A percentile compares a stretch with the other conserved stretches of the same genome.
Evolutionary conservation across 2,329 filamentous ascomycete genomes (phyloP).

Genomic region (Saccharata proteae): DNA sequence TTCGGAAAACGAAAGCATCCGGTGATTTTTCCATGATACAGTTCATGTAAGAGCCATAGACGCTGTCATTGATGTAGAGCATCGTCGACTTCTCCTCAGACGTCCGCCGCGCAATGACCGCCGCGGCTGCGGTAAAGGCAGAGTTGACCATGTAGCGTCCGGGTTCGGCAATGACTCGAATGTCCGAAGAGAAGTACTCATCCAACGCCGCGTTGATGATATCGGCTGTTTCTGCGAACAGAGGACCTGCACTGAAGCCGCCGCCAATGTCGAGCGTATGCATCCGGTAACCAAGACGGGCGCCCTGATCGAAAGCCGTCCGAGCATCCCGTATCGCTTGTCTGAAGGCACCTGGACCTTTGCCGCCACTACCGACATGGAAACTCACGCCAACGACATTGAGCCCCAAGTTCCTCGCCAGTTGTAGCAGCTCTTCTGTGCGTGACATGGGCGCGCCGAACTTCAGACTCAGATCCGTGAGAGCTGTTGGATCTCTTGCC

Average conservation of each 20-base stretch:
- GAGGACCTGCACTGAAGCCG: conserved; percentile 75
- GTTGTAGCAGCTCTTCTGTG: conserved; percentile 57
- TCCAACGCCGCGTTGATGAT: conserved; percentile 53
- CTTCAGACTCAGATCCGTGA: conserved; percentile 86
- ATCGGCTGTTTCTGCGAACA: conserved; percentile 24
- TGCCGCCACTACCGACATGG: conserved; percentile 89
- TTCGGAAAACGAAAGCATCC: conserved; percentile 60
- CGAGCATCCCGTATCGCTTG: conserved; percentile 79
- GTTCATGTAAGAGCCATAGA: conserved; percentile 92
- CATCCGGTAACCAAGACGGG: conserved; percentile 58
- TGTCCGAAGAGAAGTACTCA: conserved; percentile 63
- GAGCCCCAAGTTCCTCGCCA: conserved; percentile 65
- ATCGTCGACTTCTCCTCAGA: conserved; percentile 77
- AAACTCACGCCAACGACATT: conserved; percentile 89
- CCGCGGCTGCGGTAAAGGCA: conserved; percentile 82
- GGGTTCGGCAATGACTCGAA: conserved; percentile 82
- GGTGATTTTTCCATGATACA: conserved; percentile 95
- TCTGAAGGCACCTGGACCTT: conserved; percentile 70
- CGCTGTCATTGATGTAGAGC: conserved; percentile 87
- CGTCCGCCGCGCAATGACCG: conserved; percentile 81
- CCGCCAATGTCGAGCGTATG: conserved; percentile 82
- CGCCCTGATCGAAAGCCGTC: conserved; percentile 68
- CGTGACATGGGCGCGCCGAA: conserved; percentile 78
- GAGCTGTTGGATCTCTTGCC: conserved; percentile 80
- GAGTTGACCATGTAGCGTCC: conserved; percentile 83